Conservation (phyloP, 1,284 basidiomycete species). For the Trichosporon coremiiforme region DNA sequence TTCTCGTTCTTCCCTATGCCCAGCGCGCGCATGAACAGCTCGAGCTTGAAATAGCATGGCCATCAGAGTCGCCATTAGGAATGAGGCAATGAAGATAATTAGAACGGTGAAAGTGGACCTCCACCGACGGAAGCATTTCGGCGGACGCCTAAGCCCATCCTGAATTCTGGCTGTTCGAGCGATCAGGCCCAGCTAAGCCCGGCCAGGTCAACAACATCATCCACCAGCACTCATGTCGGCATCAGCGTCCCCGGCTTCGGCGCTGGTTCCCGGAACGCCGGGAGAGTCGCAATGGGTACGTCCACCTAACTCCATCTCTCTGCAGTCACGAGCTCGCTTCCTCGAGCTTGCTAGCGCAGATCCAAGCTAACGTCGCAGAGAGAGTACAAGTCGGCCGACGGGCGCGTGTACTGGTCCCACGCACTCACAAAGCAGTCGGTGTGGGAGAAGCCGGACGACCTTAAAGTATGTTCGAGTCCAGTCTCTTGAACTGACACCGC, state of each 20-base stretch:
- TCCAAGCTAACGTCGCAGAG: constrained; percentile 31
- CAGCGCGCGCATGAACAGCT: too few species aligned
- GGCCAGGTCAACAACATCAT: constrained; percentile 2
- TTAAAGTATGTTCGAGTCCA: constrained; percentile 38
- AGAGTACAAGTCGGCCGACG: constrained; percentile 55
- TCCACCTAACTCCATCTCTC: too few species aligned
- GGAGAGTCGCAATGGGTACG: constrained; percentile 36
- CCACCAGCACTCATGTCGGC: constrained; percentile 26
- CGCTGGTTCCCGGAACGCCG: constrained; percentile 20
- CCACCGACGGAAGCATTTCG: neutral
- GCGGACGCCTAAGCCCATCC: constrained; percentile 4
- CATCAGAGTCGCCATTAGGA: neutral
- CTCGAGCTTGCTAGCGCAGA: too few species aligned
- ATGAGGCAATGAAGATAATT: neutral
- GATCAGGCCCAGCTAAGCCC: neutral
- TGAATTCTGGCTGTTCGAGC: neutral
- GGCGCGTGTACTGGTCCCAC: constrained; percentile 56
- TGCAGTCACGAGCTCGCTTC: too few species aligned
- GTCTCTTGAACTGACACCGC: constrained; percentile 59
- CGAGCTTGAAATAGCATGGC: too few species aligned
- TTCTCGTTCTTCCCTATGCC: too few species aligned
- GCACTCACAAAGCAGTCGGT: constrained; percentile 55
- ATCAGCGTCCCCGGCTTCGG: constrained; percentile 28
- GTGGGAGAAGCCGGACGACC: constrained; percentile 58
- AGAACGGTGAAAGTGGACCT: neutral